Evolutionary conservation across 192 early-diverging fungal genomes (phyloP), one percentile per base, ranked within the genome.

Genomic region (Backusella australiensis): DNA sequence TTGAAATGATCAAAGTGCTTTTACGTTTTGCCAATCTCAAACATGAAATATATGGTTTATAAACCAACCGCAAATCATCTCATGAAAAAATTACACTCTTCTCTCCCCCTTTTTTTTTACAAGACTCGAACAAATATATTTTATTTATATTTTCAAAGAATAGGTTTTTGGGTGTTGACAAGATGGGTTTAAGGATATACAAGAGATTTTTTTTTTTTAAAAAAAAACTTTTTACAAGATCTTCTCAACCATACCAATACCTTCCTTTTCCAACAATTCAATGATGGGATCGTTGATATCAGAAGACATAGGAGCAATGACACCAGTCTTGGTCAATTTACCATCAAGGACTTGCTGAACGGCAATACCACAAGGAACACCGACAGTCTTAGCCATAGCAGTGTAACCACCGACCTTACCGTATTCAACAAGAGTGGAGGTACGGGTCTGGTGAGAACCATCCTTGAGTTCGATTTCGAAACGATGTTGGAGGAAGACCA

Each of bases 381-480:
- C 98, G 44, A 99, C 98, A 34, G 96, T 95, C 79, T 91, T 96
- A 71, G 98, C 96, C 98, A 99, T 99, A 44, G 98, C 97, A 53
- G 92, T 90, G 89, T 91, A 92, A 29, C 93, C 94, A 77, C 87
- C 86, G 21, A 95, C 94, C 71, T 94, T 91, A 75, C 97, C 98
- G 84, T 95, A 98, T 82, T 94, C 94, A 69, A 98, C 84, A 46
- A 97, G 85, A 34, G 97, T 98, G 3, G 97, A 96, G 3, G 94
- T 97, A 82, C 95, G 94, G 35, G 94, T 94, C 87, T 97, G 89
- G 83, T 90, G 74, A 59, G 23, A 35, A 38, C 94, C 96, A 79
- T 97, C 91, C 85, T 93, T 94, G 81, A 91, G 86, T 85, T 97
- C 96, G 44, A 97, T 88, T 79, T 95, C 97, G 81, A 99, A 99